Conservation (phyloP, 2,329 filamentous ascomycete genomes). For the Nigrospora osmanthi region DNA sequence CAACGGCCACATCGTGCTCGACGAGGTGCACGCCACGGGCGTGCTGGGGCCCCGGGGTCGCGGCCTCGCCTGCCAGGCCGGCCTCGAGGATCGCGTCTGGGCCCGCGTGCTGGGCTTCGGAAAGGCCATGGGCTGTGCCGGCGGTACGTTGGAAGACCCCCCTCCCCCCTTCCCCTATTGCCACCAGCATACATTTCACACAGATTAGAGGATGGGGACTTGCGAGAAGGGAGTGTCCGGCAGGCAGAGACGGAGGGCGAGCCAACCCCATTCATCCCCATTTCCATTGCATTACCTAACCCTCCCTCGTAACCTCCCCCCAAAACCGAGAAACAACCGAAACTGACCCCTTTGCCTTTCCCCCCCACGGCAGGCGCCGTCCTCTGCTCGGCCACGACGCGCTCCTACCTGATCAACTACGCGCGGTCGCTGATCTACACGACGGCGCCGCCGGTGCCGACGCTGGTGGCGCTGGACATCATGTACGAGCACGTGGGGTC, state of each 20-base stretch:
- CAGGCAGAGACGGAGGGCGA: too few relatives aligned
- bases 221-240: too few relatives aligned
- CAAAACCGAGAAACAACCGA: background rate
- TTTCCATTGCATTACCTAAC: too few relatives aligned
- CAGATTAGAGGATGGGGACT: too few relatives aligned
- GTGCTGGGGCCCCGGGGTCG: constrained; percentile 47
- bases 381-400: constrained; percentile 50
- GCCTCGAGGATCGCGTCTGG: constrained; percentile 47
- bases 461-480: constrained; percentile 22
- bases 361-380: constrained; percentile 41
- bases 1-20: constrained; percentile 57
- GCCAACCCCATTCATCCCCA: too few relatives aligned
- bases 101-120: constrained; percentile 58
- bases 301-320: too few relatives aligned
- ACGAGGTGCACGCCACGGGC: constrained; percentile 62
- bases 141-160: constrained; percentile 38
- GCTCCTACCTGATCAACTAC: constrained; percentile 66
- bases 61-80: constrained; percentile 50
- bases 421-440: constrained; percentile 70
- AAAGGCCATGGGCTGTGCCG: constrained; percentile 60
- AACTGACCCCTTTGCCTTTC: constrained; percentile 8
- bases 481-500: constrained; percentile 20
- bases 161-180: too few relatives aligned
- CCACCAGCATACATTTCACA: too few relatives aligned
- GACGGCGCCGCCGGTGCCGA: constrained; percentile 57